Evolutionary conservation across 2,329 filamentous ascomycete genomes (phyloP).

Genomic region (Aureobasidium sp.): DNA sequence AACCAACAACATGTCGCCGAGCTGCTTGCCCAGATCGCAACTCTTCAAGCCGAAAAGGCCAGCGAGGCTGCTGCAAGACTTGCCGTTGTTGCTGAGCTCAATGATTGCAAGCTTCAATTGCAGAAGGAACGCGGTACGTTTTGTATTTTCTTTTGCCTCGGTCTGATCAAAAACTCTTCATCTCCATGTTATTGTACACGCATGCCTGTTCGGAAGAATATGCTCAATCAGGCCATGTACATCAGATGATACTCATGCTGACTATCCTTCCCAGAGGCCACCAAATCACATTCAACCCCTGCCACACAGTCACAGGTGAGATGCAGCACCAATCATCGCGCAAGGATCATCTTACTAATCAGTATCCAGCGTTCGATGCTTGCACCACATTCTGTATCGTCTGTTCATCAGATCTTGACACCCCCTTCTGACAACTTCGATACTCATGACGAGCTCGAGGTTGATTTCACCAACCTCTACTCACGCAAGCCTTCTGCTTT

Average conservation of each 20-base stretch:
- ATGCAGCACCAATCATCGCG: background rate
- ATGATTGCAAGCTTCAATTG: background rate
- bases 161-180: too few species aligned
- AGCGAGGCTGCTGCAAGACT: background rate
- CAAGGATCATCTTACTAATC: background rate
- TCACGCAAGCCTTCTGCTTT: slow-evolving; percentile 11
- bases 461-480: slow-evolving; percentile 18
- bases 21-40: background rate
- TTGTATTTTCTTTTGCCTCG: too few species aligned
- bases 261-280: background rate
- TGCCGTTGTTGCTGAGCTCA: background rate
- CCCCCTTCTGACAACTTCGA: slow-evolving; percentile 17
- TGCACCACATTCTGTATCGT: background rate
- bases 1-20: background rate
- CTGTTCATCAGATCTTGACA: slow-evolving; percentile 10
- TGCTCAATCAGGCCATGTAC: too few species aligned
- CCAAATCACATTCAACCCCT: background rate
- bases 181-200: background rate
- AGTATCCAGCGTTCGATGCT: background rate
- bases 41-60: background rate
- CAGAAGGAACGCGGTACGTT: slow-evolving; percentile 9
- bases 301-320: background rate
- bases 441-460: slow-evolving; percentile 11
- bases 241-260: too few species aligned
- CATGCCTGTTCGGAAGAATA: background rate